Conservation (phyloP, 225 moss, liverwort and hornwort genomes). For the Asterella californica region DNA sequence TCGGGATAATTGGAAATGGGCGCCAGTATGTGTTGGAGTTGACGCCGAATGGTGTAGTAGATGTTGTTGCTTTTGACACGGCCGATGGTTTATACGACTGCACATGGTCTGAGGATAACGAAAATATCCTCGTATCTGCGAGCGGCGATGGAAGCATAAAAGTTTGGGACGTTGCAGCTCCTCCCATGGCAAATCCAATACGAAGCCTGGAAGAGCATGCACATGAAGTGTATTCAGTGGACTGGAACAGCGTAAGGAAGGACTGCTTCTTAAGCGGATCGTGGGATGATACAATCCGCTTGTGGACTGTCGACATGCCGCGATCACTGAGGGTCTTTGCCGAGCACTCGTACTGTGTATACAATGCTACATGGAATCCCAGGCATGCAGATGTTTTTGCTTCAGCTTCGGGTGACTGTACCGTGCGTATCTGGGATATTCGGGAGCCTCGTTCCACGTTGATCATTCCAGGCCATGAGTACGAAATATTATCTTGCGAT, state of each 20-base stretch:
- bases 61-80: conserved; percentile 84
- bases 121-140: conserved; percentile 73
- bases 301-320: conserved; percentile 82
- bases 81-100: conserved; percentile 99
- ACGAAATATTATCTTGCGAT: conserved; percentile 89
- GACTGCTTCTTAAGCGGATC: conserved; percentile 95
- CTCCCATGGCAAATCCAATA: conserved; percentile 87
- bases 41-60: conserved; percentile 73
- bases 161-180: conserved; percentile 78
- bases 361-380: conserved; percentile 90
- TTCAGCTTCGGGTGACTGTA: conserved; percentile 92
- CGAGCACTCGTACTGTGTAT: conserved; percentile 97
- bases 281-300: conserved; percentile 97
- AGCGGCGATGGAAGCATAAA: conserved; percentile 56
- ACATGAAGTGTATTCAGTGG: conserved; percentile 96
- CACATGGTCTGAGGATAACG: conserved; percentile 83
- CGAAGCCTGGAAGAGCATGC: conserved; percentile 79
- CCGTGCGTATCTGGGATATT: conserved; percentile 86
- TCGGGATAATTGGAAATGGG: conserved; percentile 91
- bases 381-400: conserved; percentile 93
- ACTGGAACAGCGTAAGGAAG: conserved; percentile 92
- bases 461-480: conserved; percentile 82
- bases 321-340: conserved; percentile 75
- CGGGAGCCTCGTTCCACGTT: conserved; percentile 70
- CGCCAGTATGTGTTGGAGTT: conserved; percentile 86